These are phyloP conservation scores for Papiliotrema nemorosa DNA, from an alignment of 1,284 basidiomycete species.

Conservation along the genomic window DNA sequence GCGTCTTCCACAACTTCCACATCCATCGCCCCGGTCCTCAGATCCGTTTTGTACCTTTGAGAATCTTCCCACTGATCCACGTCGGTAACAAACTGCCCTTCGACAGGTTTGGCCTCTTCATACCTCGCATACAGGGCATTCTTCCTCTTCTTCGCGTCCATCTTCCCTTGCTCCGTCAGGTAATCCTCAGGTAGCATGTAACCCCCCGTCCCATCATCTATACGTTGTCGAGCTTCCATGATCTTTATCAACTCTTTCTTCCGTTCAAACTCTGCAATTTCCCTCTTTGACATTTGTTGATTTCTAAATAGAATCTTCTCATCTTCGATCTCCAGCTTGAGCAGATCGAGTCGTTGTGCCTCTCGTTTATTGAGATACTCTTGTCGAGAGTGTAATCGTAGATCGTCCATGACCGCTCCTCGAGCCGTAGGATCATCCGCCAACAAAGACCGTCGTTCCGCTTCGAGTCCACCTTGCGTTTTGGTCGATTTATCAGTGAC, in stretches of 20 bases:
- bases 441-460: constrained; percentile 70
- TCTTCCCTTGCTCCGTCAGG: constrained; percentile 96
- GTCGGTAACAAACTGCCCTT: constrained; percentile 90
- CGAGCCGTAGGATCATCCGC: constrained; percentile 81
- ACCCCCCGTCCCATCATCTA: constrained; percentile 90
- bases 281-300: constrained; percentile 82
- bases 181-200: constrained; percentile 96
- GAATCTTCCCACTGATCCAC: constrained; percentile 93
- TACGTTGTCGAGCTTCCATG: constrained; percentile 88
- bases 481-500: constrained; percentile 87
- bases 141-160: constrained; percentile 95
- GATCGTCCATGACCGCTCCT: constrained; percentile 70
- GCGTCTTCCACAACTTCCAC: constrained; percentile 70
- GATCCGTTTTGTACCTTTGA: constrained; percentile 84
- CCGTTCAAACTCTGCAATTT: constrained; percentile 73
- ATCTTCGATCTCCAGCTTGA: constrained; percentile 88
- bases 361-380: constrained; percentile 96
- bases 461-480: constrained; percentile 71
- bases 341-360: constrained; percentile 88
- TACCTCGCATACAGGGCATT: constrained; percentile 91
- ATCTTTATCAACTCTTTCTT: constrained; percentile 90
- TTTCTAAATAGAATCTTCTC: constrained; percentile 76
- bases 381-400: constrained; percentile 81
- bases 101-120: constrained; percentile 68
- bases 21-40: constrained; percentile 85